Percentiles rank a stretch among this genome's conserved stretches.
phyloP scores from a whole-genome alignment of 2,329 filamentous ascomycete genomes.

The Scolecobasidium constrictum region DNA sequence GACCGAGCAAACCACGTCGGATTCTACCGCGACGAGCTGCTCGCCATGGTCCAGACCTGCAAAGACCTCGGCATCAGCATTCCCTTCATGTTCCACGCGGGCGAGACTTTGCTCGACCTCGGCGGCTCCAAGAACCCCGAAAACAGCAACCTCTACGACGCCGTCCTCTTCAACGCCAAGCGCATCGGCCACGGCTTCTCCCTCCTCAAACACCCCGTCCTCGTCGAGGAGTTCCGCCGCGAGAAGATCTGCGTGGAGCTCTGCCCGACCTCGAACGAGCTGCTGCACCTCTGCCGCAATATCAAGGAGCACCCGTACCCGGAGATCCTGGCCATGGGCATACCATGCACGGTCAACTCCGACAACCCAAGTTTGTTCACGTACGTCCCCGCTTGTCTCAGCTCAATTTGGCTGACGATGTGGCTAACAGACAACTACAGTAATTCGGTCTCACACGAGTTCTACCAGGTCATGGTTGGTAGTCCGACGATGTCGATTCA shows the following conservation, averaged over 20 bases:
- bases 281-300: constrained; percentile 57
- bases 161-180: constrained; percentile 53
- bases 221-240: constrained; percentile 56
- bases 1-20: constrained; percentile 52
- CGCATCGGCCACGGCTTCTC: constrained; percentile 68
- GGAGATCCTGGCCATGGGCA: constrained; percentile 55
- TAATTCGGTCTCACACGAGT: constrained; percentile 63
- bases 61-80: constrained; percentile 40
- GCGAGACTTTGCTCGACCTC: constrained; percentile 56
- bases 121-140: constrained; percentile 48
- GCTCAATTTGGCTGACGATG: not conserved
- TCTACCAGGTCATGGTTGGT: constrained; percentile 66
- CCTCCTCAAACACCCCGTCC: constrained; percentile 51
- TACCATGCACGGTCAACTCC: constrained; percentile 63
- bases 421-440: constrained; percentile 26
- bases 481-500: constrained; percentile 54
- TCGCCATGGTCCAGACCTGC: constrained; percentile 47
- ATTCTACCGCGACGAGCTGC: constrained; percentile 45
- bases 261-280: constrained; percentile 68
- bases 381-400: constrained; percentile 27
- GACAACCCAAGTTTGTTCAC: constrained; percentile 66
- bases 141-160: constrained; percentile 56
- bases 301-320: constrained; percentile 58
- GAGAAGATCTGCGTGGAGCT: constrained; percentile 61
- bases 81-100: constrained; percentile 67